Percentiles rank a stretch among this genome's conserved stretches.
These are phyloP conservation scores for Solanum hybrid DNA, from an alignment of 305 asterid genomes.

Conservation along the genomic window DNA sequence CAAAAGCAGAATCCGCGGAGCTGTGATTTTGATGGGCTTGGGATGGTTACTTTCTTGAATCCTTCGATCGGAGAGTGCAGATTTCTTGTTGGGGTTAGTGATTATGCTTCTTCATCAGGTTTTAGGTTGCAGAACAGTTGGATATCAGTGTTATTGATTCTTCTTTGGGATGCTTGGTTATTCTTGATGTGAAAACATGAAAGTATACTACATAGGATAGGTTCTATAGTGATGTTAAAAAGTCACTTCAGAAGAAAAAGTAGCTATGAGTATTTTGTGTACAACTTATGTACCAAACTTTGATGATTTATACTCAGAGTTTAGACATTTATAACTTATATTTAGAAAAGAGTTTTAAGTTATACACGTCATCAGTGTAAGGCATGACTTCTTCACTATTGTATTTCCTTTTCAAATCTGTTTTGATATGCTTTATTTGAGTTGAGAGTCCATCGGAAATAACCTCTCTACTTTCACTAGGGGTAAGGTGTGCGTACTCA, in stretches of 20 bases:
- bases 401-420: background rate
- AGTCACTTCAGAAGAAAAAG: background rate
- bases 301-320: background rate
- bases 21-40: constrained; percentile 93
- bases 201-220: constrained; percentile 31
- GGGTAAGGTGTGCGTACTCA: background rate
- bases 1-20: constrained; percentile 66
- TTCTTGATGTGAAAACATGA: constrained; percentile 21
- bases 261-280: background rate
- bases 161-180: constrained; percentile 26
- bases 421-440: background rate
- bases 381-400: background rate
- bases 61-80: constrained; percentile 83
- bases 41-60: constrained; percentile 77
- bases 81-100: constrained; percentile 76
- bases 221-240: background rate
- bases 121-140: constrained; percentile 13
- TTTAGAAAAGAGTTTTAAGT: background rate
- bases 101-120: constrained; percentile 26
- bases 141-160: constrained; percentile 14
- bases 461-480: background rate
- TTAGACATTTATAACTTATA: background rate
- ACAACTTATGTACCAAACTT: background rate
- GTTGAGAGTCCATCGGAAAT: background rate
- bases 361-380: background rate